Conservation (phyloP, 2,329 filamentous ascomycete species). For the Penicillium oxalicum region DNA sequence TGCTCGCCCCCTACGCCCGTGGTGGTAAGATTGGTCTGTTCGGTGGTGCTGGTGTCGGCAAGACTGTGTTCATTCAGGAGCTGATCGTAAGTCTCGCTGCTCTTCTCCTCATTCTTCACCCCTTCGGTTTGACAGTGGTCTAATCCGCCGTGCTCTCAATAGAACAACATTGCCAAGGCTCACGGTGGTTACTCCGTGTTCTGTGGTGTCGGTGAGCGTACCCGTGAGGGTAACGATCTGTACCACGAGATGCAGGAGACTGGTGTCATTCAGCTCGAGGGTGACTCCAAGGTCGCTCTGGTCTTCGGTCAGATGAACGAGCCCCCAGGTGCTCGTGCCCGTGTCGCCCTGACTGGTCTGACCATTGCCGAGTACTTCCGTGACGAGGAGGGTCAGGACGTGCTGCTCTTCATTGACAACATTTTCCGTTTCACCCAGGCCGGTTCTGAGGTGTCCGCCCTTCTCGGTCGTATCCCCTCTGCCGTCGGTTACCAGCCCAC, state of each 20-base stretch:
- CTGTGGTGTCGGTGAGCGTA: constrained; percentile 99
- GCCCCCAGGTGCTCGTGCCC: constrained; percentile 97
- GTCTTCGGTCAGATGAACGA: constrained; percentile 99
- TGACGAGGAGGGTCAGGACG: constrained; percentile 79
- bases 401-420: constrained; percentile 99
- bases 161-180: constrained; percentile 99
- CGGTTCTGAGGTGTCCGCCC: constrained; percentile 99
- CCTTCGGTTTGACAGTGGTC: not conserved
- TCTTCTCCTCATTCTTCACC: not conserved
- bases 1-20: constrained; percentile 98
- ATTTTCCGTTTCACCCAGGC: constrained; percentile 99
- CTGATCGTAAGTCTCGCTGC: constrained; percentile 63
- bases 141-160: not conserved
- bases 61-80: constrained; percentile 99
- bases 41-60: constrained; percentile 99
- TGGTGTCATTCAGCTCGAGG: constrained; percentile 97
- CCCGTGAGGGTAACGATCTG: constrained; percentile 99
- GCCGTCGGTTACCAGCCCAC: constrained; percentile 99
- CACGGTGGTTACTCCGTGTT: constrained; percentile 99
- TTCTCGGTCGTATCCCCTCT: constrained; percentile 99
- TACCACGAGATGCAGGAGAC: constrained; percentile 99
- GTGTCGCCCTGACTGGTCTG: constrained; percentile 93
- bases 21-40: constrained; percentile 99
- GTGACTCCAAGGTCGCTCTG: constrained; percentile 98
- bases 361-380: constrained; percentile 69